A percentile compares a stretch with the other conserved stretches of the same genome.
Evolutionary conservation across 169 alveolate species (phyloP).

Genomic region (Eimeria maxima): DNA sequence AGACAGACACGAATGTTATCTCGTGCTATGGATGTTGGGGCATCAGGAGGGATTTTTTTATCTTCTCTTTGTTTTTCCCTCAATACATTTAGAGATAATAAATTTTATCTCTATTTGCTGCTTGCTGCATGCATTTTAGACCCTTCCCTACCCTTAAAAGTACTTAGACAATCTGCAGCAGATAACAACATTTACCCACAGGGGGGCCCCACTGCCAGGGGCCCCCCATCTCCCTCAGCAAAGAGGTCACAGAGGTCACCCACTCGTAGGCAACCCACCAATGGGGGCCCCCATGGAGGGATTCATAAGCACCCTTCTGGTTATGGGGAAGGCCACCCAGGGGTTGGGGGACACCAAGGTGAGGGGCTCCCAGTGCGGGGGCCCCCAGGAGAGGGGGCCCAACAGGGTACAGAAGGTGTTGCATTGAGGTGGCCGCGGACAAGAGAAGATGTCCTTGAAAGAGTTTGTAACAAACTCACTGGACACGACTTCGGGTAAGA

Average conservation of each 20-base stretch:
- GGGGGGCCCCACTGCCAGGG: neutral
- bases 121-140: slow-evolving; percentile 1
- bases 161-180: neutral
- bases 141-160: slow-evolving; percentile 13
- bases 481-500: too few species aligned
- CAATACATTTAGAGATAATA: neutral
- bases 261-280: too few species aligned
- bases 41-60: slow-evolving; percentile 23
- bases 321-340: too few species aligned
- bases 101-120: neutral
- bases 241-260: too few species aligned
- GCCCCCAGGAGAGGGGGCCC: neutral
- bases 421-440: neutral
- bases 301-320: too few species aligned
- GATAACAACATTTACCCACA: too few species aligned
- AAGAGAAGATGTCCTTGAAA: neutral
- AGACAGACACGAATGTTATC: slow-evolving; percentile 67
- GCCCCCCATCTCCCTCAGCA: neutral
- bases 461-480: neutral
- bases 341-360: too few species aligned
- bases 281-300: too few species aligned
- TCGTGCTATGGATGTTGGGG: slow-evolving; percentile 37
- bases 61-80: neutral
- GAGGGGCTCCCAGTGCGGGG: neutral
- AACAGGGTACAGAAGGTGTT: neutral